A percentile compares a stretch with the other conserved stretches of the same genome.
These are phyloP conservation scores for Mortierella antarctica DNA, from an alignment of 192 early-diverging fungal genomes.

Conservation along the genomic window DNA sequence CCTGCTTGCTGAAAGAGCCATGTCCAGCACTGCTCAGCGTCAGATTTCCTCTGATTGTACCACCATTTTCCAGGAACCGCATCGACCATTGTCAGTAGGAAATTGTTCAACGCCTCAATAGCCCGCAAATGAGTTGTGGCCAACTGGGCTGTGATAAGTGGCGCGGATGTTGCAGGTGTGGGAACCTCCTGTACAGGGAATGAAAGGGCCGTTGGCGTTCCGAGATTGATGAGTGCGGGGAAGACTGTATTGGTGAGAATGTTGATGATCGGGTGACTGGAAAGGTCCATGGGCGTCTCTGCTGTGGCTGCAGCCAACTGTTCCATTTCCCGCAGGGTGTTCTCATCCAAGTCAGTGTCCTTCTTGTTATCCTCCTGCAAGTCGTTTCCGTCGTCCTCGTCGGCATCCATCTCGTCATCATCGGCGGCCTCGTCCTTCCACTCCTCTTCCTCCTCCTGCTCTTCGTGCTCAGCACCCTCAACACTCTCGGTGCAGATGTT, in stretches of 20 bases:
- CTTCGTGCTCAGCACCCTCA: slow-evolving; percentile 46
- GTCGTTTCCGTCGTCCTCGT: slow-evolving; percentile 56
- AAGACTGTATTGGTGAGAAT: slow-evolving; percentile 60
- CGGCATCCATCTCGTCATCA: slow-evolving; percentile 57
- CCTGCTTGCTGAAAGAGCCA: slow-evolving; percentile 70
- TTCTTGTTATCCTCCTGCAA: slow-evolving; percentile 57
- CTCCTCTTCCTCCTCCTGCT: slow-evolving; percentile 33
- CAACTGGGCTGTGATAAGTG: slow-evolving; percentile 61
- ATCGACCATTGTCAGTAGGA: slow-evolving; percentile 79
- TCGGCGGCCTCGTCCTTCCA: slow-evolving; percentile 47
- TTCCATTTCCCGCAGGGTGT: slow-evolving; percentile 54
- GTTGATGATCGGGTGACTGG: slow-evolving; percentile 56
- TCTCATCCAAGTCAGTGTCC: slow-evolving; percentile 58
- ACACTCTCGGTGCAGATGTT: slow-evolving; percentile 81
- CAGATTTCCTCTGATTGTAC: slow-evolving; percentile 64
- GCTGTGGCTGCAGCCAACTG: slow-evolving; percentile 54
- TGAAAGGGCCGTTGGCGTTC: slow-evolving; percentile 60
- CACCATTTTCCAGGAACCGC: slow-evolving; percentile 66
- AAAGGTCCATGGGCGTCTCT: slow-evolving; percentile 55
- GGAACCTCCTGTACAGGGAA: slow-evolving; percentile 55
- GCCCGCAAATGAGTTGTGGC: slow-evolving; percentile 72
- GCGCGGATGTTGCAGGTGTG: slow-evolving; percentile 41
- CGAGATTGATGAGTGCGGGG: slow-evolving; percentile 59
- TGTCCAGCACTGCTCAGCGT: slow-evolving; percentile 65
- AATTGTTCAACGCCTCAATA: slow-evolving; percentile 80